These are phyloP conservation scores for Ambrosia artemisiifolia DNA, from an alignment of 129 eudicot species.

Conservation along the genomic window DNA sequence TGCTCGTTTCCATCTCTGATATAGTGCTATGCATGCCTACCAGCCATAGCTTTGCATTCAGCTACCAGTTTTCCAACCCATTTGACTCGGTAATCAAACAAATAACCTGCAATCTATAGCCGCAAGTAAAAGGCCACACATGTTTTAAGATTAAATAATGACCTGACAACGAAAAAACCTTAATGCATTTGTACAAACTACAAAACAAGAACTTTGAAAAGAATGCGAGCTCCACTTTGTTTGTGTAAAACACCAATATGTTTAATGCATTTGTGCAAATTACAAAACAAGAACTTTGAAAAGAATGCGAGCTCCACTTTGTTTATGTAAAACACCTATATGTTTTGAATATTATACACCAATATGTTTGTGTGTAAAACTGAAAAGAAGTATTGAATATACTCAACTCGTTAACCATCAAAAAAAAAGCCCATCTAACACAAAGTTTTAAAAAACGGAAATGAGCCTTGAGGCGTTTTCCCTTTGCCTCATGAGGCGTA, in stretches of 20 bases:
- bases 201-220: neutral
- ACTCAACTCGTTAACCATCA: neutral
- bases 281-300: neutral
- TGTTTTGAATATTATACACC: neutral
- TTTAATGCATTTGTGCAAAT: neutral
- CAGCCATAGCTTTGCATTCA: neutral
- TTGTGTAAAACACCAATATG: too few relatives aligned
- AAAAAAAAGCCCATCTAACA: neutral
- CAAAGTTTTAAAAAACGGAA: too few relatives aligned
- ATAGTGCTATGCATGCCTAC: neutral
- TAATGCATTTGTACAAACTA: neutral
- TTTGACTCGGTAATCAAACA: neutral
- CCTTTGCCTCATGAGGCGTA: too few relatives aligned
- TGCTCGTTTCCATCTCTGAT: too few relatives aligned
- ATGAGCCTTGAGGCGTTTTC: too few relatives aligned
- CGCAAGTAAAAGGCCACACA: neutral
- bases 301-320: neutral
- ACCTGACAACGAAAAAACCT: neutral
- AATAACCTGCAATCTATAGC: neutral
- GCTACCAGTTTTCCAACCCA: neutral
- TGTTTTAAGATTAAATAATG: neutral
- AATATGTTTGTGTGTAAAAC: neutral
- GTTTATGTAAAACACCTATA: too few relatives aligned
- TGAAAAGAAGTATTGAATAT: neutral
- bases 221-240: neutral